These are phyloP conservation scores for Eragrostis nindensis DNA, from an alignment of 176 grass and related monocot species.

Conservation along the genomic window DNA sequence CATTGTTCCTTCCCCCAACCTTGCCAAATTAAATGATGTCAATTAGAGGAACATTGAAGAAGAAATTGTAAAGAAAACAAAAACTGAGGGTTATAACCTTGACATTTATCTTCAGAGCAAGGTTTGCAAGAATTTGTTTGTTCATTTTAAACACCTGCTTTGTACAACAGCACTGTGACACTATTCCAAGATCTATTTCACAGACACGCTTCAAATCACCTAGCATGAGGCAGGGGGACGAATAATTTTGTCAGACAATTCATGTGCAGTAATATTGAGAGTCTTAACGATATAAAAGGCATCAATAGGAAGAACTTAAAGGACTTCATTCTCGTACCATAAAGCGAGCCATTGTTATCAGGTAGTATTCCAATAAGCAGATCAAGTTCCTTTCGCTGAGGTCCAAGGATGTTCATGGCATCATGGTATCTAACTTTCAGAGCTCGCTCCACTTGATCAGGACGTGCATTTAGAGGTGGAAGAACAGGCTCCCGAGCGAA, in stretches of 20 bases:
- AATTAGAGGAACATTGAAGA: constrained; percentile 14
- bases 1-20: constrained; percentile 93
- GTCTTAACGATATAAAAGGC: neutral
- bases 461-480: constrained; percentile 52
- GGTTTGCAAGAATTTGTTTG: constrained; percentile 87
- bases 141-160: constrained; percentile 88
- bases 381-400: constrained; percentile 64
- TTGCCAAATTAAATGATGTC: constrained; percentile 35
- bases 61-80: neutral
- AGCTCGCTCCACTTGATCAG: constrained; percentile 63
- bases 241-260: constrained; percentile 10
- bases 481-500: constrained; percentile 77
- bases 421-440: constrained; percentile 69
- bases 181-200: constrained; percentile 85
- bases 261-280: neutral
- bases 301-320: neutral
- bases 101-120: constrained; percentile 98
- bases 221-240: constrained; percentile 27
- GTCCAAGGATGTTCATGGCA: constrained; percentile 60
- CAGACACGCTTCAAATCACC: constrained; percentile 94
- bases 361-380: constrained; percentile 88
- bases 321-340: constrained; percentile 54
- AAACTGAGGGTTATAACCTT: constrained; percentile 52
- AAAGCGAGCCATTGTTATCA: constrained; percentile 88
- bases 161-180: constrained; percentile 78